These are phyloP conservation scores for Pugionium dolabratum DNA, from an alignment of 345 rosid species.

Conservation along the genomic window DNA sequence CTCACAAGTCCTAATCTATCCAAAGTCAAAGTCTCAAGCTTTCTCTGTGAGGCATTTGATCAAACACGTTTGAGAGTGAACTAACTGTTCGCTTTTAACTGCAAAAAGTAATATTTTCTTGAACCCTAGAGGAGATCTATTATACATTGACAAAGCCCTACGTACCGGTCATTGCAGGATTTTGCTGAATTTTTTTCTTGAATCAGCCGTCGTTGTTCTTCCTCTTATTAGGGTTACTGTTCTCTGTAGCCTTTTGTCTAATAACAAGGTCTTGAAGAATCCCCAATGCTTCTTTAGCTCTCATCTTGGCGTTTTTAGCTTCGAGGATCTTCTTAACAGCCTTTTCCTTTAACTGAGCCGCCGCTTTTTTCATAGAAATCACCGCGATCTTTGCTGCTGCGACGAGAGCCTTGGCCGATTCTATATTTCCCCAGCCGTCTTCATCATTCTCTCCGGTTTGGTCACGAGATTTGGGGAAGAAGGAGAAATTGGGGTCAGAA, in stretches of 20 bases:
- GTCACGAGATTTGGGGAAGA: constrained; percentile 41
- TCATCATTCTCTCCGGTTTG: neutral
- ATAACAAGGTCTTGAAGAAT: constrained; percentile 41
- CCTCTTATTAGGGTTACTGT: constrained; percentile 29
- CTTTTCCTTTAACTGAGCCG: constrained; percentile 37
- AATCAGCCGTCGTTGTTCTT: constrained; percentile 23
- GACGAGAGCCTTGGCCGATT: constrained; percentile 47
- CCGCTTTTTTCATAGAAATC: constrained; percentile 42
- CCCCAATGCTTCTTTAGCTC: constrained; percentile 51
- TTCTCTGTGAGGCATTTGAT: constrained; percentile 27
- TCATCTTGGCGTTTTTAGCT: constrained; percentile 46
- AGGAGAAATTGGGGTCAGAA: constrained; percentile 48
- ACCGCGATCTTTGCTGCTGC: constrained; percentile 53
- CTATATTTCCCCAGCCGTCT: neutral
- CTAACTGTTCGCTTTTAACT: neutral
- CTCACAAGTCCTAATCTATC: constrained; percentile 22
- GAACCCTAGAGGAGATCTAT: constrained; percentile 29
- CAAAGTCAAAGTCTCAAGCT: constrained; percentile 33
- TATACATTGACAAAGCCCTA: constrained; percentile 1
- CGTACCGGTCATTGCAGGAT: constrained; percentile 19
- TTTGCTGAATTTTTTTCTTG: neutral
- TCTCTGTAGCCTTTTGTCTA: neutral
- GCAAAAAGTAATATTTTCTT: neutral
- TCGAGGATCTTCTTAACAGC: constrained; percentile 44
- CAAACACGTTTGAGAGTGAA: constrained; percentile 25